Percentiles rank a stretch among this genome's conserved stretches.
These are phyloP conservation scores for Blastosporella zonata DNA, from an alignment of 1,284 basidiomycete genomes.

Conservation along the genomic window DNA sequence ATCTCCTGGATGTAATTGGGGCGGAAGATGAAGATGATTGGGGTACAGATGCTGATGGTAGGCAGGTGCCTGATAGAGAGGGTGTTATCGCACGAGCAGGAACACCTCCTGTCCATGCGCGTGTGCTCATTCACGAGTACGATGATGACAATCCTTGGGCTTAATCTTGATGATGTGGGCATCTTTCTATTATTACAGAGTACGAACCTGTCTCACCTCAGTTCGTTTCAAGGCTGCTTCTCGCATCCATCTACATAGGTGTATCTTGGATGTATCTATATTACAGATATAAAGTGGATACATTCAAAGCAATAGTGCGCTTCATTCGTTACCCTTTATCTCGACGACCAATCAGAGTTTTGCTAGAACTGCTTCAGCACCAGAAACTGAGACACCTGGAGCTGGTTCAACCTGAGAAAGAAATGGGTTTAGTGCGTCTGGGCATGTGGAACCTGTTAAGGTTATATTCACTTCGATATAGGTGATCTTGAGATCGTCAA, in stretches of 20 bases:
- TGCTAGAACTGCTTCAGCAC: constrained; percentile 63
- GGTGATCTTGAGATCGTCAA: constrained; percentile 70
- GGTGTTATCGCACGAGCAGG: constrained; percentile 31
- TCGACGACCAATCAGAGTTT: constrained; percentile 32
- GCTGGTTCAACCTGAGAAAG: constrained; percentile 47
- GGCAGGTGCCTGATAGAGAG: constrained; percentile 22
- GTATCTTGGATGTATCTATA: too few relatives aligned
- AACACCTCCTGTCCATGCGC: constrained; percentile 48
- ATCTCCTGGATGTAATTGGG: constrained; percentile 26
- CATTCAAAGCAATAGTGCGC: too few relatives aligned
- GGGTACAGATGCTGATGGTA: constrained; percentile 5
- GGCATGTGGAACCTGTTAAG: background rate
- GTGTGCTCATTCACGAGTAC: constrained; percentile 26
- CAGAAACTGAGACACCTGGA: constrained; percentile 56
- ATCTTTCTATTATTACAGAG: constrained; percentile 11
- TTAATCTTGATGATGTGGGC: constrained; percentile 24
- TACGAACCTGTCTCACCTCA: constrained; percentile 5
- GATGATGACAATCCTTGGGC: constrained; percentile 57
- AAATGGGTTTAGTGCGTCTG: constrained; percentile 2
- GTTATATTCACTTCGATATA: constrained; percentile 47
- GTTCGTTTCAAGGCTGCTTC: background rate
- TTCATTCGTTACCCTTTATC: too few relatives aligned
- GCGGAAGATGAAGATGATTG: constrained; percentile 16
- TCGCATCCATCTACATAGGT: too few relatives aligned
- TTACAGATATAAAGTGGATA: background rate